A percentile compares a stretch with the other conserved stretches of the same genome.
Evolutionary conservation across 371 early-diverging fungal species (phyloP).

Genomic region (Fennellomyces sp.): DNA sequence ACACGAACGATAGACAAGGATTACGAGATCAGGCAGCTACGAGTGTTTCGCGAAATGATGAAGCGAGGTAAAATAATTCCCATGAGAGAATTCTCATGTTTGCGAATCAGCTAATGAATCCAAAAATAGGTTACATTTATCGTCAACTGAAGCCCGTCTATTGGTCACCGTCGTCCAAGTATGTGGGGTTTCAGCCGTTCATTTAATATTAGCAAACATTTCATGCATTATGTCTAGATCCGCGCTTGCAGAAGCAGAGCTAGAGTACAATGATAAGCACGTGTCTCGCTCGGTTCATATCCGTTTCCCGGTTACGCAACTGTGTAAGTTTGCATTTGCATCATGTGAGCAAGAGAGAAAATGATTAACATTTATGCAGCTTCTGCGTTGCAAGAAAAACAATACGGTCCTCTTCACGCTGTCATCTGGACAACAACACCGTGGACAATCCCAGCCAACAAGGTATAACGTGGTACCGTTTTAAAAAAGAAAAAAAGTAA

Average conservation of each 20-base stretch:
- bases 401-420: constrained; percentile 37
- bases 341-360: no score
- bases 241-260: constrained; percentile 91
- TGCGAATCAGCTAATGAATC: no score
- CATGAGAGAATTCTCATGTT: no score
- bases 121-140: constrained; percentile 62
- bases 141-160: constrained; percentile 86
- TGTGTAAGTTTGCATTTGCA: constrained; percentile 34
- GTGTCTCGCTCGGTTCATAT: constrained; percentile 79
- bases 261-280: constrained; percentile 89
- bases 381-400: constrained; percentile 19
- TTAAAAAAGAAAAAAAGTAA: not conserved
- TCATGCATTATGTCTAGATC: constrained; percentile 49
- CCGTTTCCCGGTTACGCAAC: constrained; percentile 51
- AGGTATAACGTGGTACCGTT: constrained; percentile 36
- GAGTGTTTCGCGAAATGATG: constrained; percentile 80
- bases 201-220: not conserved
- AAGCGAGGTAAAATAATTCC: constrained; percentile 54
- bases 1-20: constrained; percentile 49
- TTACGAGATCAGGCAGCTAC: constrained; percentile 80
- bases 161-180: constrained; percentile 88
- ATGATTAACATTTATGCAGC: no score
- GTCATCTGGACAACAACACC: constrained; percentile 98
- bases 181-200: constrained; percentile 1
- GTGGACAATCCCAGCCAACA: constrained; percentile 94